Conservation (phyloP, 441 rosid genomes). For the Heliophila coronopifolia region DNA sequence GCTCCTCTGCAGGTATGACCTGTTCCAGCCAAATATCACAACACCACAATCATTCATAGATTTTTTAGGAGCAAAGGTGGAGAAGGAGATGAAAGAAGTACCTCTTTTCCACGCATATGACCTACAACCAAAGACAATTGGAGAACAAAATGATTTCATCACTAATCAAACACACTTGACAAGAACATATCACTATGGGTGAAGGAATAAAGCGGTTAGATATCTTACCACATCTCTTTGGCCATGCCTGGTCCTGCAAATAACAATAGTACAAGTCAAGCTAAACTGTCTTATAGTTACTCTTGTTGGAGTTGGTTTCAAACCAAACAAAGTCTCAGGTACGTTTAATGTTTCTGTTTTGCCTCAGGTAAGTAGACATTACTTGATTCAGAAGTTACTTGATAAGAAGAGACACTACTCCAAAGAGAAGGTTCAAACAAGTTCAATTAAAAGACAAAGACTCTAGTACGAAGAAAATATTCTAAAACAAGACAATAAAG, state of each 20-base stretch:
- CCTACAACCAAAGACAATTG: slow-evolving; percentile 24
- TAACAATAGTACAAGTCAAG: slow-evolving; percentile 4
- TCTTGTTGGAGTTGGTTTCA: too few species aligned
- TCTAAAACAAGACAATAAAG: too few species aligned
- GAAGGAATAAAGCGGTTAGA: background rate
- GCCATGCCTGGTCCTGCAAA: slow-evolving; percentile 50
- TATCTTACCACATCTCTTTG: slow-evolving; percentile 45
- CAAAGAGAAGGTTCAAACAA: too few species aligned
- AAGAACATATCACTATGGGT: background rate
- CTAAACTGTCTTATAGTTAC: background rate
- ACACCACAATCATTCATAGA: too few species aligned
- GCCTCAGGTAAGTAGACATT: too few species aligned
- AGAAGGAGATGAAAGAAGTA: slow-evolving; percentile 5
- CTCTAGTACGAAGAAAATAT: too few species aligned
- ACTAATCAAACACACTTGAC: background rate
- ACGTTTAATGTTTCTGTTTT: too few species aligned
- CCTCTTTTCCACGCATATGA: slow-evolving; percentile 50
- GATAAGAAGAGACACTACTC: too few species aligned
- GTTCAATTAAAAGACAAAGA: too few species aligned
- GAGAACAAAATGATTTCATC: background rate
- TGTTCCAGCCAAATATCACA: slow-evolving; percentile 12
- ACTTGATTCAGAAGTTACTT: too few species aligned
- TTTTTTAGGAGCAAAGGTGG: background rate
- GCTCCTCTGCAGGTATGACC: slow-evolving; percentile 51
- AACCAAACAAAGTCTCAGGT: too few species aligned